Percentiles rank a stretch among this genome's conserved stretches.
Conservation (phyloP, 192 early-diverging fungal genomes). For the Coemansia sp. region DNA sequence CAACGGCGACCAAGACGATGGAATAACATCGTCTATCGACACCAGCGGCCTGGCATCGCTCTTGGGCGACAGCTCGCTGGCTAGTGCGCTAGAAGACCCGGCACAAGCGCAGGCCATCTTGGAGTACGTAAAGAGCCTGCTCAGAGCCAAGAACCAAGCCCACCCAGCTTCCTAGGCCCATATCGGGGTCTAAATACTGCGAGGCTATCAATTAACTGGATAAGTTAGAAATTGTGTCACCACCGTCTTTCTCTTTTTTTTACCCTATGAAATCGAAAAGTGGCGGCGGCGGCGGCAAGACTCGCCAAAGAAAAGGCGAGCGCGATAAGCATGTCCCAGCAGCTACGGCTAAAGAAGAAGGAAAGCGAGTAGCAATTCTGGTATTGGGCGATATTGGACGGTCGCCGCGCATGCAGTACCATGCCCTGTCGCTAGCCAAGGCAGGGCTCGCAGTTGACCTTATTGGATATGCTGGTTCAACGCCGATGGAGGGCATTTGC, state of each 20-base stretch:
- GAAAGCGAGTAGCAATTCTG: slow-evolving; percentile 40
- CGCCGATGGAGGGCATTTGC: slow-evolving; percentile 32
- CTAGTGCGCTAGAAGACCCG: slow-evolving; percentile 51
- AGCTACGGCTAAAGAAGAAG: not conserved
- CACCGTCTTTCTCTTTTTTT: not conserved
- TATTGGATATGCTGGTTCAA: slow-evolving; percentile 73
- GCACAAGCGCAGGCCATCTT: slow-evolving; percentile 42
- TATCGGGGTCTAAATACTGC: not conserved
- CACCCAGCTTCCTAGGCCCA: not conserved
- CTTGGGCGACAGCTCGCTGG: slow-evolving; percentile 42
- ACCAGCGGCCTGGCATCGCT: slow-evolving; percentile 45
- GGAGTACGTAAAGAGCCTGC: slow-evolving; percentile 49
- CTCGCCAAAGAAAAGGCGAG: slow-evolving; percentile 1
- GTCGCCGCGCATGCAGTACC: slow-evolving; percentile 90
- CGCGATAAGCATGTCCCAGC: not conserved
- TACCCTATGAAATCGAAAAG: not conserved
- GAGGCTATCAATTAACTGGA: no score
- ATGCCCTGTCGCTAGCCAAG: slow-evolving; percentile 72
- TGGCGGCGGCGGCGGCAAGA: not conserved
- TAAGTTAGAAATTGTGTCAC: no score
- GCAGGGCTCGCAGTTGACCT: slow-evolving; percentile 72
- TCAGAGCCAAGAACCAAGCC: slow-evolving; percentile 28
- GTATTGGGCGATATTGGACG: slow-evolving; percentile 84
- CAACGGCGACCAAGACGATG: not conserved
- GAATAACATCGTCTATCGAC: slow-evolving; percentile 42